Conservation (phyloP, 2,329 filamentous ascomycete species). For the Didymella keratinophila region DNA sequence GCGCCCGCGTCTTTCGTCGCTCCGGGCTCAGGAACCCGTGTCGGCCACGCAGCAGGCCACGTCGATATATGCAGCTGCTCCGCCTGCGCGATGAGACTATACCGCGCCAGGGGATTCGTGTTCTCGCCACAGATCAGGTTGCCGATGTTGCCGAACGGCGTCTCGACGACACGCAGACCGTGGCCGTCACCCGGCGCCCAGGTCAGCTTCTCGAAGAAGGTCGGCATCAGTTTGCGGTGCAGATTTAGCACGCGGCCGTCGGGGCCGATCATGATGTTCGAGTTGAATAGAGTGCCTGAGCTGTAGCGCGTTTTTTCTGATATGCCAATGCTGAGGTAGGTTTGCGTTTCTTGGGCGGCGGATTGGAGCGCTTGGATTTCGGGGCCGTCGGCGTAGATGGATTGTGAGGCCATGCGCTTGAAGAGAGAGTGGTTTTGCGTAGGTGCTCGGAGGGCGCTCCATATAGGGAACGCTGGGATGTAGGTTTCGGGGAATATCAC, state of each 20-base stretch:
- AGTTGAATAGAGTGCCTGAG: constrained; percentile 60
- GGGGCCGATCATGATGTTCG: constrained; percentile 58
- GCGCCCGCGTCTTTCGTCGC: constrained; percentile 9
- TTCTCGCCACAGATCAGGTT: constrained; percentile 66
- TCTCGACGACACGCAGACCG: constrained; percentile 59
- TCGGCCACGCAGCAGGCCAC: constrained; percentile 66
- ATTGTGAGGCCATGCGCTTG: constrained; percentile 54
- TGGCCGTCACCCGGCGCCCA: constrained; percentile 63
- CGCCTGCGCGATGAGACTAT: constrained; percentile 61
- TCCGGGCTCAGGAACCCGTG: constrained; percentile 35
- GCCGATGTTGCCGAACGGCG: constrained; percentile 57
- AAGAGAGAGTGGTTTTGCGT: constrained; percentile 62
- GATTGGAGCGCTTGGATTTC: constrained; percentile 50
- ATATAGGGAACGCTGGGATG: constrained; percentile 63
- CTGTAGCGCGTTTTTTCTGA: constrained; percentile 58
- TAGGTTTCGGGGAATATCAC: constrained; percentile 64
- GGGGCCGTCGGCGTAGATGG: constrained; percentile 56
- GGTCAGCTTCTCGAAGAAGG: constrained; percentile 65
- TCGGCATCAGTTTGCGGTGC: constrained; percentile 64
- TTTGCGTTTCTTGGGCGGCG: constrained; percentile 48
- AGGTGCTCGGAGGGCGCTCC: constrained; percentile 58
- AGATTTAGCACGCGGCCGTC: constrained; percentile 59
- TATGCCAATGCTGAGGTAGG: constrained; percentile 60
- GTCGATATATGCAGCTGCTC: constrained; percentile 65
- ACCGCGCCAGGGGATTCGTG: constrained; percentile 64